Percentiles rank a stretch among this genome's conserved stretches.
Conservation (phyloP, 345 rosid species). For the Isatis tinctoria region DNA sequence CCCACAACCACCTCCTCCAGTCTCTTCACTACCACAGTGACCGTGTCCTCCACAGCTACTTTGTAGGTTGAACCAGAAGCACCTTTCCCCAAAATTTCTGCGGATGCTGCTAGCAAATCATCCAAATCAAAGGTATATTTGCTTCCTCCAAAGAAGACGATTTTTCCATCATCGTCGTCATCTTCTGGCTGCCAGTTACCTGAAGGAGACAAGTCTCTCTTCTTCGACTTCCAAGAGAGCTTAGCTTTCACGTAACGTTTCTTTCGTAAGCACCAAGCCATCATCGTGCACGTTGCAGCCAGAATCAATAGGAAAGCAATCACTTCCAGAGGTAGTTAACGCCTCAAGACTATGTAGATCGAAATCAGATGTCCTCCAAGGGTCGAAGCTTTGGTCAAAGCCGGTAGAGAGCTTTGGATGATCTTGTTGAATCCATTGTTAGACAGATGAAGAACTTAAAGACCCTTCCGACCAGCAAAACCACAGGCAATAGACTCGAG, state of each 20-base stretch:
- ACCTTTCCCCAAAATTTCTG: constrained; percentile 72
- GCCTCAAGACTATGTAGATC: constrained; percentile 32
- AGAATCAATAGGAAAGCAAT: constrained; percentile 38
- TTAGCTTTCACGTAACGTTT: constrained; percentile 31
- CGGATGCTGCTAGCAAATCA: constrained; percentile 72
- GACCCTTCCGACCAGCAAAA: constrained; percentile 35
- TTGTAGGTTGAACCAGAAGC: constrained; percentile 60
- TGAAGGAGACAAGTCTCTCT: constrained; percentile 51
- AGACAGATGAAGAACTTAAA: constrained; percentile 13
- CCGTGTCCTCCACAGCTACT: constrained; percentile 64
- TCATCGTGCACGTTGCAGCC: constrained; percentile 21
- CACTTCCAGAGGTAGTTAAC: constrained; percentile 41
- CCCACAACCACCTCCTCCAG: constrained; percentile 61
- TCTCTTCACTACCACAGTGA: constrained; percentile 63
- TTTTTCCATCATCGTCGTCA: constrained; percentile 54
- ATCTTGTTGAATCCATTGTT: constrained; percentile 57
- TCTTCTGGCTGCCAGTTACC: constrained; percentile 61
- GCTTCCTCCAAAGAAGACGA: constrained; percentile 60
- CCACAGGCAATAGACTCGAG: constrained; percentile 38
- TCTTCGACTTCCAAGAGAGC: constrained; percentile 31
- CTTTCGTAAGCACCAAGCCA: constrained; percentile 51
- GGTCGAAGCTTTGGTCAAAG: constrained; percentile 49
- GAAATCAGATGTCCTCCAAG: constrained; percentile 54
- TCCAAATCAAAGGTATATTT: constrained; percentile 58
- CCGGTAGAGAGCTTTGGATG: constrained; percentile 43